These are phyloP conservation scores for Trichoderma aggressivum DNA, from an alignment of 2,329 filamentous ascomycete genomes.

Conservation along the genomic window DNA sequence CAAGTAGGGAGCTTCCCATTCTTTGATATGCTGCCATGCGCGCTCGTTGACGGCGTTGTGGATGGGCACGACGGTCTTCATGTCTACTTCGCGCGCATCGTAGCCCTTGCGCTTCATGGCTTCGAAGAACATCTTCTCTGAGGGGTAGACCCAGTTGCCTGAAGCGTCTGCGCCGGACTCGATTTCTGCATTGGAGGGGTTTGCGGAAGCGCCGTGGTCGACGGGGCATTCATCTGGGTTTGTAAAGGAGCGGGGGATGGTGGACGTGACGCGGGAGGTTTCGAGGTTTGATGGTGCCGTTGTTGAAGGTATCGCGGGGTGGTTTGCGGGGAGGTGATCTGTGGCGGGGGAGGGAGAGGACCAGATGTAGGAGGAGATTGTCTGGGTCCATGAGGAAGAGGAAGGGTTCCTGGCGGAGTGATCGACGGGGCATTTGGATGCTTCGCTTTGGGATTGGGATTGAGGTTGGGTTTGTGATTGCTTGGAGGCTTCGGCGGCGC, in stretches of 20 bases:
- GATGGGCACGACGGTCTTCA: slow-evolving; percentile 90
- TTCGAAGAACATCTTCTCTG: slow-evolving; percentile 96
- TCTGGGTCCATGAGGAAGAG: slow-evolving; percentile 42
- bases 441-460: slow-evolving; percentile 1
- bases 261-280: slow-evolving; percentile 70
- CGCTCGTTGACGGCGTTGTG: slow-evolving; percentile 98
- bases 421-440: slow-evolving; percentile 35
- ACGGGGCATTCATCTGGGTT: slow-evolving; percentile 37
- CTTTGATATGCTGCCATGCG: slow-evolving; percentile 87
- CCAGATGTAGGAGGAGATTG: slow-evolving; percentile 42
- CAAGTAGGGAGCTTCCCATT: slow-evolving; percentile 74
- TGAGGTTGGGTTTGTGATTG: neutral
- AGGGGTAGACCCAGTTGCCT: slow-evolving; percentile 97
- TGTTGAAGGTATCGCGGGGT: slow-evolving; percentile 15
- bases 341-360: slow-evolving; percentile 31
- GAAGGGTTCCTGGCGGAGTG: slow-evolving; percentile 26
- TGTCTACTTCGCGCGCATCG: slow-evolving; percentile 67
- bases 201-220: slow-evolving; percentile 51
- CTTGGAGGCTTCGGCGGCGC: slow-evolving; percentile 43
- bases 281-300: slow-evolving; percentile 45
- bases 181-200: slow-evolving; percentile 72
- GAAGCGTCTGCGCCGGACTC: slow-evolving; percentile 70
- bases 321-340: slow-evolving; percentile 20
- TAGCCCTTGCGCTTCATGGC: slow-evolving; percentile 91
- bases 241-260: slow-evolving; percentile 64